phyloP scores from a whole-genome alignment of 129 eudicot species.

The Flaveria trinervia region DNA sequence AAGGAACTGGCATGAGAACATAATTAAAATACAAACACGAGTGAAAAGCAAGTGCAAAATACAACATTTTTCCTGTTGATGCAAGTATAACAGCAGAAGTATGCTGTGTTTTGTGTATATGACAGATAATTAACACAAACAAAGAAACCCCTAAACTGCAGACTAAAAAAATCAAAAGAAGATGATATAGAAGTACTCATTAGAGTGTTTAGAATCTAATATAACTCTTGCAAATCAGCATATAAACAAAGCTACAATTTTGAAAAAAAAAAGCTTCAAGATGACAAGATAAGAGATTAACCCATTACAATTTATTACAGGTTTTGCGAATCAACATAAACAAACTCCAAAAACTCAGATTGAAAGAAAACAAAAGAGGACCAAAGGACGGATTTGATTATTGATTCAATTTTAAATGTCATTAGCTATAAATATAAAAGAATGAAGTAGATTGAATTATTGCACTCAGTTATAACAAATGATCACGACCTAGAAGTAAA shows the following conservation, averaged over 20 bases:
- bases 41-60: not conserved
- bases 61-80: not conserved
- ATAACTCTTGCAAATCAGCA: not conserved
- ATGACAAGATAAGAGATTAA: not conserved
- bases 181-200: not conserved
- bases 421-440: not conserved
- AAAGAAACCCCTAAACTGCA: slow-evolving; percentile 2
- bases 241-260: not conserved
- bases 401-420: not conserved
- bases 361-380: not conserved
- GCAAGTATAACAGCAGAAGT: not conserved
- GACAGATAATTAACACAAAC: not conserved
- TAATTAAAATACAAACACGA: not conserved
- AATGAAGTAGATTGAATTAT: not conserved
- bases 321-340: not conserved
- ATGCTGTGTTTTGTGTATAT: not conserved
- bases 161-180: not conserved
- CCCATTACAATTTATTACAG: not conserved
- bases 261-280: not conserved
- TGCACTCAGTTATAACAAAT: not conserved
- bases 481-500: not conserved
- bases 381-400: not conserved
- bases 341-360: not conserved
- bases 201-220: not conserved
- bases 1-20: not conserved